A percentile compares a stretch with the other conserved stretches of the same genome.
These are phyloP conservation scores for Pittosporum tobira DNA, from an alignment of 129 eudicot genomes.

Conservation along the genomic window DNA sequence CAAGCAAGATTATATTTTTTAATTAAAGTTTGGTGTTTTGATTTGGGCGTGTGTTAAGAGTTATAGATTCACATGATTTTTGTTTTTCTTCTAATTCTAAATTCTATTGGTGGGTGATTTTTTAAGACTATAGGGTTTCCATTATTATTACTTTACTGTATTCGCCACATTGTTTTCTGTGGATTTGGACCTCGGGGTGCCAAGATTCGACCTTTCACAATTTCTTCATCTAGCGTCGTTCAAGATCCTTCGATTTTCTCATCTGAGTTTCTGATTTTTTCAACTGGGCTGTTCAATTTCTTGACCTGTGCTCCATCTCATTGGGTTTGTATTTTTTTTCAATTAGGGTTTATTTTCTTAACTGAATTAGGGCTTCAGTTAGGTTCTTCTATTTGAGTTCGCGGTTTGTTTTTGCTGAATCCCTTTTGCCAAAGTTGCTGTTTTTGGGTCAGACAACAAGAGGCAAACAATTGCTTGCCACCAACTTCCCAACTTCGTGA, in stretches of 20 bases:
- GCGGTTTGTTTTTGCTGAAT: no score
- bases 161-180: no score
- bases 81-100: slow-evolving; percentile 21
- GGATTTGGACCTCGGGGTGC: slow-evolving; percentile 12
- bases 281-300: slow-evolving; percentile 21
- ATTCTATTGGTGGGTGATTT: slow-evolving; percentile 36
- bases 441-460: no score
- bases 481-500: no score
- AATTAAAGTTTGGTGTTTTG: no score
- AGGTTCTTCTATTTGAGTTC: slow-evolving; percentile 13
- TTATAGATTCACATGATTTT: no score
- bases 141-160: slow-evolving; percentile 32
- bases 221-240: slow-evolving; percentile 40
- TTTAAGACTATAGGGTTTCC: slow-evolving; percentile 54
- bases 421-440: no score
- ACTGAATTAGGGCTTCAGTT: not conserved
- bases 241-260: slow-evolving; percentile 22
- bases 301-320: no score
- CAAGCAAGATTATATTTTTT: no score
- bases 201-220: slow-evolving; percentile 21
- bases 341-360: no score
- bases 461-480: no score
- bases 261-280: not conserved
- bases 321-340: not conserved
- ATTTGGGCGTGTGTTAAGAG: no score